Conservation (phyloP, 2,329 filamentous ascomycete species). For the Sarocladium brachiariae region DNA sequence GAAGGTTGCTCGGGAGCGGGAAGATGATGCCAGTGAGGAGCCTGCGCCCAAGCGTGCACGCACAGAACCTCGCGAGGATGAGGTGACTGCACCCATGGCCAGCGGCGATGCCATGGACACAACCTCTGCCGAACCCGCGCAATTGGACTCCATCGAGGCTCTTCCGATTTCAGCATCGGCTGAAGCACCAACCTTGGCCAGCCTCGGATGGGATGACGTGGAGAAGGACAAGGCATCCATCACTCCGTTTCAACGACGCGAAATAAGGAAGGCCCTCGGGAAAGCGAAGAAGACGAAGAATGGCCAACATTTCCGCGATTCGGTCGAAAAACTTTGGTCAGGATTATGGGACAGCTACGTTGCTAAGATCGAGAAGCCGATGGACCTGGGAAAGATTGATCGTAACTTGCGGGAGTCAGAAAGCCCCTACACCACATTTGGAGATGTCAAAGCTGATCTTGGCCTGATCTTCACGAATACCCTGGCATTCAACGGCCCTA, state of each 20-base stretch:
- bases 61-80: constrained; percentile 51
- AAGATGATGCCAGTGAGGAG: constrained; percentile 61
- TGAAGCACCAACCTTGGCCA: constrained; percentile 6
- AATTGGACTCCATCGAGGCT: not conserved
- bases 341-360: constrained; percentile 67
- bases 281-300: constrained; percentile 82
- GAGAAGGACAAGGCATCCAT: constrained; percentile 43
- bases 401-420: constrained; percentile 63
- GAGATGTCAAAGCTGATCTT: constrained; percentile 68
- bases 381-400: constrained; percentile 82
- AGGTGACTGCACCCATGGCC: constrained; percentile 12
- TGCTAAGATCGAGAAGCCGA: constrained; percentile 64
- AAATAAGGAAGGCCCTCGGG: constrained; percentile 58
- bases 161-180: constrained; percentile 10
- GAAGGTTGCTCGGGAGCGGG: constrained; percentile 69
- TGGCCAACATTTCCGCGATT: constrained; percentile 66
- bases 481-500: constrained; percentile 71
- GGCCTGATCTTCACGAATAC: constrained; percentile 74
- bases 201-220: constrained; percentile 33
- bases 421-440: constrained; percentile 56
- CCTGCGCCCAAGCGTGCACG: constrained; percentile 76
- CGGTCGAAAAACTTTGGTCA: constrained; percentile 72
- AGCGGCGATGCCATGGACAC: constrained; percentile 8
- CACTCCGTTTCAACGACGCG: constrained; percentile 52
- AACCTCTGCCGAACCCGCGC: not conserved